phyloP scores from a whole-genome alignment of 2,329 filamentous ascomycete species.

The Hypoxylon sp. region DNA sequence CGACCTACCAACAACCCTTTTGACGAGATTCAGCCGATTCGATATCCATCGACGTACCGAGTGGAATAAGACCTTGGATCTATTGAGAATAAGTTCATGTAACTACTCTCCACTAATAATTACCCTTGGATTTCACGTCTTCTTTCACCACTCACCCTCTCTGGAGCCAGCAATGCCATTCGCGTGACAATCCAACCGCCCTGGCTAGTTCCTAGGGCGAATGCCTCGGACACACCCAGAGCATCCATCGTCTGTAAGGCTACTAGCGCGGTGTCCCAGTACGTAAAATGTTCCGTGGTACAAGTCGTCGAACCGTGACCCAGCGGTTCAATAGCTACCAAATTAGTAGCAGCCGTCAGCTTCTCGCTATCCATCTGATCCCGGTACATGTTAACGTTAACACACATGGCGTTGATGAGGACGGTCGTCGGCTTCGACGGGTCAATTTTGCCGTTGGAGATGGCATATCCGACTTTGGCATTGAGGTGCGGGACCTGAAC shows the following conservation, averaged over 20 bases:
- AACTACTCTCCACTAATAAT: too few species aligned
- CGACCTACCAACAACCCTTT: constrained; percentile 57
- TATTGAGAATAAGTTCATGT: constrained; percentile 33
- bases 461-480: constrained; percentile 36
- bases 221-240: constrained; percentile 61
- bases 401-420: constrained; percentile 65
- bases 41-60: constrained; percentile 65
- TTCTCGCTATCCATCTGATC: constrained; percentile 56
- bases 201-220: constrained; percentile 55
- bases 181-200: constrained; percentile 63
- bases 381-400: constrained; percentile 60
- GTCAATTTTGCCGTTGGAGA: constrained; percentile 52
- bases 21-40: constrained; percentile 59
- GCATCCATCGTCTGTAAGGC: constrained; percentile 66
- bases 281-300: constrained; percentile 62
- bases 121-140: neutral
- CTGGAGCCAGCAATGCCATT: constrained; percentile 63
- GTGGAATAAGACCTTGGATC: constrained; percentile 61
- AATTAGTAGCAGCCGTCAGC: constrained; percentile 58
- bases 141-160: constrained; percentile 49
- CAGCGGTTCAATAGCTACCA: constrained; percentile 65
- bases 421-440: constrained; percentile 63
- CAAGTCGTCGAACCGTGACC: constrained; percentile 63
- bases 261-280: constrained; percentile 67
- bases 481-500: constrained; percentile 38